These are phyloP conservation scores for Heliosperma pusillum DNA, from an alignment of 148 eudicot species.

Conservation along the genomic window DNA sequence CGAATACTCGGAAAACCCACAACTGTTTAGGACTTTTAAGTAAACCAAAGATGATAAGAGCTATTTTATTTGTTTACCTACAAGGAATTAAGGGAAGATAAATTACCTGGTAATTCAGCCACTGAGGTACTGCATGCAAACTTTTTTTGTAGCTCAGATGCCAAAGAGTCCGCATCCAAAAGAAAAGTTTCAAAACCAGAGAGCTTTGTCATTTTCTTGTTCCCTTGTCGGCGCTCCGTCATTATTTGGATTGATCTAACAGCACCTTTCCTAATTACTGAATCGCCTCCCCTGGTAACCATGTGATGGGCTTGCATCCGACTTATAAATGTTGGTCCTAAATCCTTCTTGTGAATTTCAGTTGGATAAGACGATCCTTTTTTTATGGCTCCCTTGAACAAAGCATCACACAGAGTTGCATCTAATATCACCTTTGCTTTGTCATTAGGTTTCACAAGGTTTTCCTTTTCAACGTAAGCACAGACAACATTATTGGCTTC, in stretches of 20 bases:
- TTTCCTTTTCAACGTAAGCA: slow-evolving; percentile 76
- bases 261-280: slow-evolving; percentile 73
- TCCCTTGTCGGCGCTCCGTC: slow-evolving; percentile 93
- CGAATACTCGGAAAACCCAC: not conserved
- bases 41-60: not conserved
- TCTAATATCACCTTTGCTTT: slow-evolving; percentile 69
- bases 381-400: slow-evolving; percentile 84
- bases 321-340: slow-evolving; percentile 58
- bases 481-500: slow-evolving; percentile 73
- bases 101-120: slow-evolving; percentile 44
- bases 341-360: slow-evolving; percentile 90
- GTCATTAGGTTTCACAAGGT: slow-evolving; percentile 65
- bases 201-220: slow-evolving; percentile 91
- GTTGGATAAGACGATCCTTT: slow-evolving; percentile 87
- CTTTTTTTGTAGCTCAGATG: slow-evolving; percentile 90
- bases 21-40: not conserved
- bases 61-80: not conserved
- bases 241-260: slow-evolving; percentile 70
- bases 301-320: slow-evolving; percentile 91
- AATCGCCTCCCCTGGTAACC: slow-evolving; percentile 79
- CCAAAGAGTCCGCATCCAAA: slow-evolving; percentile 79
- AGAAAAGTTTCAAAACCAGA: slow-evolving; percentile 86
- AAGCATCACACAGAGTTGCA: slow-evolving; percentile 78
- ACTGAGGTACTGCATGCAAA: slow-evolving; percentile 94
- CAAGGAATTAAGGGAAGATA: slow-evolving; percentile 1